Base-by-base conservation (phyloP, 1,284 basidiomycete genomes). In the Naganishia liquefaciens region DNA sequence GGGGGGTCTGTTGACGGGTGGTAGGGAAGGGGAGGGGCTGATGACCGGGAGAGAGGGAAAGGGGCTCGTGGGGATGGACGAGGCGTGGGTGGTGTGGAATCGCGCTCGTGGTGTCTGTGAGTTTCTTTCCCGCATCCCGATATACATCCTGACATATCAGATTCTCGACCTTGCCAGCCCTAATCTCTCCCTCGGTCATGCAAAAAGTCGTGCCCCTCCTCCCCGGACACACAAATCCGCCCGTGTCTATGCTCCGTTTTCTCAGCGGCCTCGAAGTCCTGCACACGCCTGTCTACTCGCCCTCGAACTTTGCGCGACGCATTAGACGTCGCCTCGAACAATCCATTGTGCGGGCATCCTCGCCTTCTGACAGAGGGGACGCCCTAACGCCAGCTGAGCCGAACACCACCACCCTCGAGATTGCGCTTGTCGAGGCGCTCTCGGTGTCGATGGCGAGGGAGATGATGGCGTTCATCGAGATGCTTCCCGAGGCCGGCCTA, bases 31-130 rank as follows among this genome's bases (percentile, higher is more conserved):
- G 2, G 74, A 74, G 4, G 77, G 74, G 19, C 69, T 75, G 76
- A 79, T 73, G 76, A 68, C 68, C 62, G 74, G 72, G 62, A 66
- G 46, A 57, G 70, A 74, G 25, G 75, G 74, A 0, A 78, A 80
- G 49, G 93, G 91, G 0, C 84, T 98, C 19, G 83, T 97, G 25
- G 90, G 88, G 0, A 81, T 98, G 21, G 95, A 99, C 76, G 93
- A 97, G 76, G 89, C 93, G 0, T 99, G 95, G 95, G 93, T 93
- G 49, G 85, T 90, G 1, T 99, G 95, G 95, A 98, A 98, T 77
- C 87, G 95, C 58, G 93, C 92, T 1, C 81, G 95, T 65, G 95
- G 95, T 55, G 88, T 97, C 57, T 88, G 93, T 93, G 74, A 75
- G 91, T 81, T 2, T 19, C 30, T 54, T 60, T 63, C 68, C 21